Conservation (phyloP, 495 filamentous ascomycete genomes). For the Penicillium paradoxum region DNA sequence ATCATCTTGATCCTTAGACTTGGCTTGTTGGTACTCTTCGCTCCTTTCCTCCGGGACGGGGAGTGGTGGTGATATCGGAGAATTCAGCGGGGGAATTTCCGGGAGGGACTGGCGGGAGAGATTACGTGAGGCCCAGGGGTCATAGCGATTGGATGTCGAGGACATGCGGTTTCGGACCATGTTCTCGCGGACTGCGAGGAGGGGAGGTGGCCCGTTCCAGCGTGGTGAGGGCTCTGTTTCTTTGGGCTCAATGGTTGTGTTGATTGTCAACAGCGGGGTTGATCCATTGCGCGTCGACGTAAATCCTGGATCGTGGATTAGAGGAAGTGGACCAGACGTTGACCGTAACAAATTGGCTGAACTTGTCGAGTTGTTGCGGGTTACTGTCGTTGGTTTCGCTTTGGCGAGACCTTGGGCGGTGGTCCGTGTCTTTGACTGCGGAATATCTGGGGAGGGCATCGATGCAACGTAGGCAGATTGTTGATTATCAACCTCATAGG, state of each 20-base stretch:
- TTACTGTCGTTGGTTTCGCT: conserved; percentile 7
- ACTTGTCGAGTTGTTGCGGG: conserved; percentile 16
- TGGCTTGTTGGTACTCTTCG: not conserved
- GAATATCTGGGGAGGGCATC: conserved; percentile 5
- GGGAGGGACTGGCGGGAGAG: conserved; percentile 27
- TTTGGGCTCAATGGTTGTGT: conserved; percentile 19
- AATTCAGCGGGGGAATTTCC: conserved; percentile 6
- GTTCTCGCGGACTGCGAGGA: conserved; percentile 40
- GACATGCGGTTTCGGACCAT: conserved; percentile 36
- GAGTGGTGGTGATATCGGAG: conserved; percentile 13
- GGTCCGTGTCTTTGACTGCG: conserved; percentile 8
- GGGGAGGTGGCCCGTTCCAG: conserved; percentile 35
- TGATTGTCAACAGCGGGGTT: conserved; percentile 36
- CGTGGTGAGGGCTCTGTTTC: conserved; percentile 14
- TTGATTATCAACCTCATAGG: conserved; percentile 14
- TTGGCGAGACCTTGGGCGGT: conserved; percentile 5
- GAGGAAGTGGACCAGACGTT: conserved; percentile 2
- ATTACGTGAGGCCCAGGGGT: conserved; percentile 31
- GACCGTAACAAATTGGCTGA: conserved; percentile 11
- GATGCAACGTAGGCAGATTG: conserved; percentile 8
- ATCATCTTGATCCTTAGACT: conserved; percentile 48
- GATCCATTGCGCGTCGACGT: conserved; percentile 36
- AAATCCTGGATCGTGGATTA: conserved; percentile 3
- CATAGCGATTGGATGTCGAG: conserved; percentile 35
- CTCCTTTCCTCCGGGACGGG: conserved; percentile 33